A percentile compares a stretch with the other conserved stretches of the same genome.
These are phyloP conservation scores for Cyanidium caldarium DNA, from an alignment of 23 red algal genomes.

Conservation along the genomic window DNA sequence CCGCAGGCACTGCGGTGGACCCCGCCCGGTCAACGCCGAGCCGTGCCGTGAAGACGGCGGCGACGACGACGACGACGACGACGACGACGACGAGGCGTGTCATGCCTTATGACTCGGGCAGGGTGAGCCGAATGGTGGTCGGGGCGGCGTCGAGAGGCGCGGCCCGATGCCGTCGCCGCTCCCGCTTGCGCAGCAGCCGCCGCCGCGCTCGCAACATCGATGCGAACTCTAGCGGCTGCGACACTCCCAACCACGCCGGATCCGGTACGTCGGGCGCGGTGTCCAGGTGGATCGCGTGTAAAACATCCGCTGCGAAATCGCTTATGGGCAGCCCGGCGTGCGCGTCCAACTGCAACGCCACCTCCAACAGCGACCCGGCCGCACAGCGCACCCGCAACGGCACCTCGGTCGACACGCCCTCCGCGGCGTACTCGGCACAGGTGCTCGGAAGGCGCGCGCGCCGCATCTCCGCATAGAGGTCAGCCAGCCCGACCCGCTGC, in stretches of 20 bases:
- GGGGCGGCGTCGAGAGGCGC: too few species aligned
- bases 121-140: too few species aligned
- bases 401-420: not conserved
- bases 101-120: too few species aligned
- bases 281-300: not conserved
- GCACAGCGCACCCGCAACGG: not conserved
- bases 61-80: too few species aligned
- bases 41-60: too few species aligned
- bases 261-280: not conserved
- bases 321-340: not conserved
- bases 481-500: too few species aligned
- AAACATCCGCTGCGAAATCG: not conserved
- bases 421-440: not conserved
- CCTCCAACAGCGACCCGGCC: not conserved
- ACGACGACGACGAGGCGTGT: too few species aligned
- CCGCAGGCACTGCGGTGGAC: conserved; percentile 67
- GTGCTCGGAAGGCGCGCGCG: not conserved
- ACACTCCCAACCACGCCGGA: not conserved
- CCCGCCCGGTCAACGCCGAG: too few species aligned
- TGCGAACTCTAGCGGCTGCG: not conserved
- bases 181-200: not conserved
- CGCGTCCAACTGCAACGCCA: not conserved
- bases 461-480: not conserved
- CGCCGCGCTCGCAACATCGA: not conserved
- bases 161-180: not conserved